phyloP scores from a whole-genome alignment of 2,329 filamentous ascomycete species.

The Albophoma yamanashiensis region DNA sequence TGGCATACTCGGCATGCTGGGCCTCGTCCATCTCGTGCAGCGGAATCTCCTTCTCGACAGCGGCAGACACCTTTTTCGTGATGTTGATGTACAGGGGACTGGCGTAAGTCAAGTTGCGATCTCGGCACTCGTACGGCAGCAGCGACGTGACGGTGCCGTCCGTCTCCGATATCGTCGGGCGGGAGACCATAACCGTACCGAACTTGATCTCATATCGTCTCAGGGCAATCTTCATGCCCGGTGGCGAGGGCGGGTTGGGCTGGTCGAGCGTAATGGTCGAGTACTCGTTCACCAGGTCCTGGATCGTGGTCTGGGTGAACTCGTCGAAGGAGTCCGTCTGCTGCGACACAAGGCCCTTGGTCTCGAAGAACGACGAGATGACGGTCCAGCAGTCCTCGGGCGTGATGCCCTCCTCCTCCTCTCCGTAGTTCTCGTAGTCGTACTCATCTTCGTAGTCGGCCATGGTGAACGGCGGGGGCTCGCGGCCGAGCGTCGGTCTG shows the following conservation, averaged over 20 bases:
- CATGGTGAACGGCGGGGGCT: conserved; percentile 24
- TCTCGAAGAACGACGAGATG: conserved; percentile 93
- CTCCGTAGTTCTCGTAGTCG: conserved; percentile 61
- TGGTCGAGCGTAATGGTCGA: conserved; percentile 88
- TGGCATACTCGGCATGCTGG: conserved; percentile 42
- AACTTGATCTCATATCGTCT: conserved; percentile 94
- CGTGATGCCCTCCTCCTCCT: conserved; percentile 65
- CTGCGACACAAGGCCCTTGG: conserved; percentile 91
- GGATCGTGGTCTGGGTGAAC: conserved; percentile 88
- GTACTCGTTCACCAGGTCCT: conserved; percentile 89
- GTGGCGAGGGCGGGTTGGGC: conserved; percentile 65
- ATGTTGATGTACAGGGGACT: conserved; percentile 86
- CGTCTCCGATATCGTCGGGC: conserved; percentile 84
- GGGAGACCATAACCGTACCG: conserved; percentile 77
- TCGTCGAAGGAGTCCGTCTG: conserved; percentile 98
- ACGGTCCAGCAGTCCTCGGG: conserved; percentile 98
- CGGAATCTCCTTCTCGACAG: conserved; percentile 62
- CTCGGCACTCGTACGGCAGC: conserved; percentile 86
- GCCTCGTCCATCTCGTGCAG: conserved; percentile 59
- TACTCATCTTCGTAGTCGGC: conserved; percentile 45
- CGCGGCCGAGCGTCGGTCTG: neutral
- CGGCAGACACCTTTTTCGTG: conserved; percentile 72
- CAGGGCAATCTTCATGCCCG: conserved; percentile 72
- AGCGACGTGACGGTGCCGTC: conserved; percentile 81
- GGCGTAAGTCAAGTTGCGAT: conserved; percentile 93